Conservation (phyloP, 306 rosid genomes). For the Cucurbita argyrosperma region DNA sequence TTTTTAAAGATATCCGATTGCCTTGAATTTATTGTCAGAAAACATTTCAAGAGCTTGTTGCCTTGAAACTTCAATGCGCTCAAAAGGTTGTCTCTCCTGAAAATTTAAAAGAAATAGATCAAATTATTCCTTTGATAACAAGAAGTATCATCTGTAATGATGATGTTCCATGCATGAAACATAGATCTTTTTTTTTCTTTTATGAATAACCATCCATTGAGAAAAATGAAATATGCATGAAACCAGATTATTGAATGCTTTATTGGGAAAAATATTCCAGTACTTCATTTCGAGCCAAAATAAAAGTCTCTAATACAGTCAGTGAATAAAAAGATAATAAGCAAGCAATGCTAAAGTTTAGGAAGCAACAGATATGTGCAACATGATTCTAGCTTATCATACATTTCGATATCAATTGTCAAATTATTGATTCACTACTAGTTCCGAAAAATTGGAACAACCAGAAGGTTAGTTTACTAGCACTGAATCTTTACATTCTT, state of each 20-base stretch:
- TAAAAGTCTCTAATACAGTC: background rate
- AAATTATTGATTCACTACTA: background rate
- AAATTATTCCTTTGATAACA: background rate
- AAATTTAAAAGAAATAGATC: background rate
- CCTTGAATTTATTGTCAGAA: slow-evolving; percentile 80
- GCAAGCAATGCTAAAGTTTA: background rate
- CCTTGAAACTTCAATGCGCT: slow-evolving; percentile 81
- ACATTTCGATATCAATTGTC: background rate
- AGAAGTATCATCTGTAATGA: background rate
- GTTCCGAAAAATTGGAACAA: background rate
- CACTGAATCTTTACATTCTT: background rate
- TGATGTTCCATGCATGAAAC: background rate
- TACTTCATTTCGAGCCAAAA: background rate
- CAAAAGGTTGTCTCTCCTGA: slow-evolving; percentile 84
- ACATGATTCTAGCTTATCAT: background rate
- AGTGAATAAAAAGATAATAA: background rate
- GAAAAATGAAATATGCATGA: background rate
- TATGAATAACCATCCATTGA: background rate
- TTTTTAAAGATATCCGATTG: slow-evolving; percentile 13
- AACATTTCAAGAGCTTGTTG: slow-evolving; percentile 81
- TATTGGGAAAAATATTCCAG: background rate
- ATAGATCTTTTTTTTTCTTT: background rate
- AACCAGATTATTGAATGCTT: background rate
- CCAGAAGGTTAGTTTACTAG: background rate
- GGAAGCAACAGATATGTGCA: background rate